Conservation (phyloP, 257 asterid genomes). For the Marsdenia floribunda region DNA sequence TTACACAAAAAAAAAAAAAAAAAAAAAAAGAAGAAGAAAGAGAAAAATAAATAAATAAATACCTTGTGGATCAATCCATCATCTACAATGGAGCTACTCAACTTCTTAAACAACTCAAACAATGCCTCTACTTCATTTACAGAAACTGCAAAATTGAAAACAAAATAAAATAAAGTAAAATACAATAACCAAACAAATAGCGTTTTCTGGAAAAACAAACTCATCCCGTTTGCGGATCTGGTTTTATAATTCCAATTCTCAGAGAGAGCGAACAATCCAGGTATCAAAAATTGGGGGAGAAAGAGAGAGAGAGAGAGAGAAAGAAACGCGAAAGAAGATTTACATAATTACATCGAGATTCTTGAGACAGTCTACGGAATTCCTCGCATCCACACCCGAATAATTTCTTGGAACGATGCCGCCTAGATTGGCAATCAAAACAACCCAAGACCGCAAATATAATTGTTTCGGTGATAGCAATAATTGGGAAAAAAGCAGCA, state of each 20-base stretch:
- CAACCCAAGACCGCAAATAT: slow-evolving; percentile 45
- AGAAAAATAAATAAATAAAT: no score
- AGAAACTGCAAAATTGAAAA: slow-evolving; percentile 42
- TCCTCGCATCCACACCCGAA: slow-evolving; percentile 27
- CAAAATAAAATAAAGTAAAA: background rate
- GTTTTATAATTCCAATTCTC: background rate
- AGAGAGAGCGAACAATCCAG: background rate
- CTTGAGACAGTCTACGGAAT: slow-evolving; percentile 45
- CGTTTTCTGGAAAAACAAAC: no score
- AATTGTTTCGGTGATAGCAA: slow-evolving; percentile 46
- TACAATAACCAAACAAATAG: no score
- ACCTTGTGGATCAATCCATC: slow-evolving; percentile 94
- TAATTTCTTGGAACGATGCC: slow-evolving; percentile 20
- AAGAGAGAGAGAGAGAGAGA: no score
- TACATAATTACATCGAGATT: slow-evolving; percentile 53
- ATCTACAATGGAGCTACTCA: slow-evolving; percentile 71
- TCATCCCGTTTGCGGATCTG: no score
- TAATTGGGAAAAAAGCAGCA: slow-evolving; percentile 42
- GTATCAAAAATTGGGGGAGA: no score
- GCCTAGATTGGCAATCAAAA: slow-evolving; percentile 29
- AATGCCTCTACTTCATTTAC: slow-evolving; percentile 82
- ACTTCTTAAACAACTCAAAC: slow-evolving; percentile 71
- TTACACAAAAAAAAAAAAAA: background rate
- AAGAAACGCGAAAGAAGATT: background rate
- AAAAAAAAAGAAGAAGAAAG: no score